Evolutionary conservation across 257 asterid genomes (phyloP), one percentile per base, ranked within the genome.

Genomic region (Solanum corneliomulleri): DNA sequence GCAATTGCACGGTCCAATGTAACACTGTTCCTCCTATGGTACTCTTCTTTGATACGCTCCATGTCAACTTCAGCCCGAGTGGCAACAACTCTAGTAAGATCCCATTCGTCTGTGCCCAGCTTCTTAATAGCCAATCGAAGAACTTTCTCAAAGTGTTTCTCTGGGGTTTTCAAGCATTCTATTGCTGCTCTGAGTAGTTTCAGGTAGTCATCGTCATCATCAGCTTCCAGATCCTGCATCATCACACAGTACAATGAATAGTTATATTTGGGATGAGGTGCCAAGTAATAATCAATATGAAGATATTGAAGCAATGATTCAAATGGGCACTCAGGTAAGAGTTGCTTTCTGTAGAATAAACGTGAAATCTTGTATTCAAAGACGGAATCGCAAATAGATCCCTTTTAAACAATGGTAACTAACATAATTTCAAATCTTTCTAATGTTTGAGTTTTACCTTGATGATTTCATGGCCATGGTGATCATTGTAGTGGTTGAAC

Each of bases 31-130:
- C 98, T 86, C 86, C 89, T 93, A 4, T 90, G 95, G 87, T 94
- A 95, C 62, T 93, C 94, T 86, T 92, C 97, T 88, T 92, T 94
- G 89, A 97, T 93, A 56, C 90, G 90, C 83, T 91, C 89, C 97
- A 94, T 89, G 88, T 92, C 93, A 71, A 87, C 92, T 92, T 97
- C 99, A 37, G 98, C 97, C 75, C 95, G 93, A 20, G 98, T 95
- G 1, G 93, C 94, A n/a, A 97, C 91, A 31, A 93, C 98, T 7
- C 99, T 94, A 58, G 98, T 95, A 58, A 96, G 95, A 85, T 94
- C 95, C 87, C 92, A 77, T 90, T 95, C 98, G 7, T 97, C 98
- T 1, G 98, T 97, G 27, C 99, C 99, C 37, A 86, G 45, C 87
- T 49, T 87, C 56, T 90, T 94, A 84, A 95, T 93, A 25, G 95